These are phyloP conservation scores for Kalaharituber pfeilii DNA, from an alignment of 2,329 filamentous ascomycete species.

Conservation along the genomic window DNA sequence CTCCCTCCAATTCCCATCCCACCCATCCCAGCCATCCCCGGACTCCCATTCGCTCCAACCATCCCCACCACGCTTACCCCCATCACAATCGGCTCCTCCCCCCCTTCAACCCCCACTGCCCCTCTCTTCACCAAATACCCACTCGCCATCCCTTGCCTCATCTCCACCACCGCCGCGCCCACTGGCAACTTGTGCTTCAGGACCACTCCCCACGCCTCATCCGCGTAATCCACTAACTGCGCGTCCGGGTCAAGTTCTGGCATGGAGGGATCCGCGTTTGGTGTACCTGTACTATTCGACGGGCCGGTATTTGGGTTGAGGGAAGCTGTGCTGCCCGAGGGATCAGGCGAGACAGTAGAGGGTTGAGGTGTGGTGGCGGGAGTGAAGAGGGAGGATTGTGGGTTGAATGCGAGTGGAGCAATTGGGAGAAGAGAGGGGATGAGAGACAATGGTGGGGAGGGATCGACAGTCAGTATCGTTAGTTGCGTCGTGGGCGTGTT, in stretches of 20 bases:
- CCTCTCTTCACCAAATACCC: neutral
- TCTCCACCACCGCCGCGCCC: neutral
- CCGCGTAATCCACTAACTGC: conserved; percentile 51
- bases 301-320: neutral
- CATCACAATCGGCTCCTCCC: neutral
- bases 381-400: conserved; percentile 12
- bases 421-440: conserved; percentile 14
- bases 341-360: conserved; percentile 41
- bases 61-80: neutral
- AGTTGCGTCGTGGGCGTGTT: neutral
- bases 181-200: conserved; percentile 37
- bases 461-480: conserved; percentile 19
- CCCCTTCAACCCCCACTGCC: neutral
- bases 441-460: conserved; percentile 19
- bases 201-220: conserved; percentile 60
- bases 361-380: conserved; percentile 18
- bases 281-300: neutral
- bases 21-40: neutral
- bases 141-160: conserved; percentile 26
- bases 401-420: conserved; percentile 16
- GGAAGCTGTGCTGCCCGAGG: conserved; percentile 18
- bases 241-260: conserved; percentile 48
- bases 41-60: neutral
- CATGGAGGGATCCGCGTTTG: neutral
- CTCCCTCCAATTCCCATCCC: neutral